Base-by-base conservation (phyloP, 2,329 filamentous ascomycete species). In the Laburnicola sp. region DNA sequence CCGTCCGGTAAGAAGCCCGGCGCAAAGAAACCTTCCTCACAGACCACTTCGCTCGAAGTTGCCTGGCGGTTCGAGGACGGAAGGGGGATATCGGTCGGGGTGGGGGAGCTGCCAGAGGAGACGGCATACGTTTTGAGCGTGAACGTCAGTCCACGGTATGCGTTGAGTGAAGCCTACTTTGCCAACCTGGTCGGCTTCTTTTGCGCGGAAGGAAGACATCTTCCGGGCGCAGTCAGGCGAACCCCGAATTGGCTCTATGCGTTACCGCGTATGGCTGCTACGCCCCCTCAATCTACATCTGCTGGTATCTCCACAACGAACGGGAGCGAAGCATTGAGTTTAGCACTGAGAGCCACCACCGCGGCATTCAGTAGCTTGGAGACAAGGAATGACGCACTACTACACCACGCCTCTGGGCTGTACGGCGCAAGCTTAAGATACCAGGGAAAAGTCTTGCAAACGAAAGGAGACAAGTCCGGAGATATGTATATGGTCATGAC, bases 401-500 rank as follows among this genome's bases (percentile, higher is more conserved):
- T 60, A 4, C 51, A 56, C 37, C 52, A 59, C 8, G 54, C 60
- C 0, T 55, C 37, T 35, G 48, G 52, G 6, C 40, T 60, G 0
- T 65, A 65, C 36, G 58, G 62, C 2, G 35, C 52, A 22, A 59
- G 60, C 9, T 49, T 65, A 25, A 36, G 46, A 4, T 32, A 3
- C 7, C 51, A 53, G 9, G 51, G 51, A 16, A 44, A 26, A 28
- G 26, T 32, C 1, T 23, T 51, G 8, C 56, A 62, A 38, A 39
- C 49, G 5, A 41, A 30, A 6, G 39, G 43, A 34, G 35, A 37
- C 40, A 41, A 51, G 36, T 42, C 28, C 4, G 46, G 48, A 23
- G 57, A 51, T 4, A 41, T 57, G 30, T 53, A 62, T 21, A 62
- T 60, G 60, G 35, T 65, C 3, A 60, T 45, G 4, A 62, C 62